These are phyloP conservation scores for Macrolepiota albuminosa DNA, from an alignment of 768 basidiomycete species.

Conservation along the genomic window DNA sequence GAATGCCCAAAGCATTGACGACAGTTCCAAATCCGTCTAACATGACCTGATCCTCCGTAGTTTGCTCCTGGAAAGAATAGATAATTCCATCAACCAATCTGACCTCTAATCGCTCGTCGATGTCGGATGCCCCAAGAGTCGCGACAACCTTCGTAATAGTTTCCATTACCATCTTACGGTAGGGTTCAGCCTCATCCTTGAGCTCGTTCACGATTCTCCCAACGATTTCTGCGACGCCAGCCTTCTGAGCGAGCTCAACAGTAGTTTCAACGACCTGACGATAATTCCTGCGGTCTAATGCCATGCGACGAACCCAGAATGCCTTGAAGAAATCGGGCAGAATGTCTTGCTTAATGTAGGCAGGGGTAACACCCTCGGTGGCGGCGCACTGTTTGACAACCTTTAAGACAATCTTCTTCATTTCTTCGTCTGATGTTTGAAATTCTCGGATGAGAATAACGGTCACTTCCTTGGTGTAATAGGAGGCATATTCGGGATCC, in stretches of 20 bases:
- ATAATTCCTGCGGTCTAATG: constrained; percentile 93
- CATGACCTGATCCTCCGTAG: constrained; percentile 99
- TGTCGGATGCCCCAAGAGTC: constrained; percentile 92
- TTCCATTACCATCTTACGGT: constrained; percentile 99
- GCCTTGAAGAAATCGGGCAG: constrained; percentile 99
- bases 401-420: constrained; percentile 99
- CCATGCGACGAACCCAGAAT: constrained; percentile 99
- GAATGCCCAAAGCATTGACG: constrained; percentile 92
- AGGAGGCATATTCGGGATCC: constrained; percentile 99
- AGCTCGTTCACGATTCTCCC: constrained; percentile 84
- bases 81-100: constrained; percentile 97
- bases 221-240: constrained; percentile 95
- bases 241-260: constrained; percentile 95
- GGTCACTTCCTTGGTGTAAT: constrained; percentile 98
- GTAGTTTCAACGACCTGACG: constrained; percentile 98
- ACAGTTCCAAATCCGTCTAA: constrained; percentile 97
- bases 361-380: constrained; percentile 94
- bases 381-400: constrained; percentile 99
- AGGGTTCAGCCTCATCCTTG: constrained; percentile 88
- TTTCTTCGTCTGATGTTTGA: constrained; percentile 99
- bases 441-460: constrained; percentile 97
- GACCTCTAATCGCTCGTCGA: constrained; percentile 93
- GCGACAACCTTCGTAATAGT: constrained; percentile 96
- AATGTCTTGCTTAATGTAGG: constrained; percentile 96
- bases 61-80: constrained; percentile 99